Evolutionary conservation across 345 rosid genomes (phyloP), one percentile per base, ranked within the genome.

Genomic region (Eucalyptus virginea): DNA sequence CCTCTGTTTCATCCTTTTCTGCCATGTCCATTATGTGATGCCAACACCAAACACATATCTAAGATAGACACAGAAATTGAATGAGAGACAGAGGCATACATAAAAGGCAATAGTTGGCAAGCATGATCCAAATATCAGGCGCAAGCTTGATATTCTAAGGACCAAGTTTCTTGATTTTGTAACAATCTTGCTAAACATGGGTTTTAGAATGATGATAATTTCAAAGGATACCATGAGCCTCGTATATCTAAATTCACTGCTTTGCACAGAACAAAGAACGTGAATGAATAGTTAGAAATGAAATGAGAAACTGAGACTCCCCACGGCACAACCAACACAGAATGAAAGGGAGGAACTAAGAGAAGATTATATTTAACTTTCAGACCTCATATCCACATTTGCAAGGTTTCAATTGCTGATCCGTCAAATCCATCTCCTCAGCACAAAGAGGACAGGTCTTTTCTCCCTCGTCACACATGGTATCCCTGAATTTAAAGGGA

Each of bases 21-120:
- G 99, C 99, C 99, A 97, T 96, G 89, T 97, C 97, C 97, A 96
- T 95, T 45, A 97, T 92, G 86, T 96, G 99, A 92, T 96, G 96
- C 99, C 99, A 97, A 87, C 99, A 97, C 99, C 99, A 97, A 86
- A 97, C 98, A 92, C 99, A 97, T 86, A 97, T 94, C 99, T 97
- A 90, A 77, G 45, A 23, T 77, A 77, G 85, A 77, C 85, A 40
- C 16, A 3, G 85, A 77, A 77, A 90, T 87, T 28, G 23, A 85
- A 65, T 77, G 67, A 85, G 54, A 28, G 83, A 30, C 85, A 65
- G 23, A 49, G 56, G 48, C n/a, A 4, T 12, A 15, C 81, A 52
- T 86, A 17, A 81, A 81, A 42, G 87, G 81, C 40, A 50, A 23
- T 26, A 77, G 50, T 30, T 45, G 40, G 47, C 85, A 37, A 21